Percentiles rank a stretch among this genome's conserved stretches.
Conservation (phyloP, 495 filamentous ascomycete species). For the Xeromyces bisporus region DNA sequence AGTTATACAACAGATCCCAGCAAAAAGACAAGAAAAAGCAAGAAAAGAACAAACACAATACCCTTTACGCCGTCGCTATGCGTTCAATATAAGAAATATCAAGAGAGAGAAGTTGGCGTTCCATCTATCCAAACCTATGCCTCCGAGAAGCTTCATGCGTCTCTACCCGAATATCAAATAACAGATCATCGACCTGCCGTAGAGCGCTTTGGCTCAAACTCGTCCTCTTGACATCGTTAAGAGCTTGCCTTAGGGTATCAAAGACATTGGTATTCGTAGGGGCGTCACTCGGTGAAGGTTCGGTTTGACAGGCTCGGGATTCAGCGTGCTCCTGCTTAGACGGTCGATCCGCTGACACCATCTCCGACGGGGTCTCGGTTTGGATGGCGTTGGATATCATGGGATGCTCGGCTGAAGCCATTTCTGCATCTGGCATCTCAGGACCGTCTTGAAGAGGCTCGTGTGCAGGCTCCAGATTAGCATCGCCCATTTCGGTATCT, state of each 20-base stretch:
- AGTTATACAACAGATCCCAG: background rate
- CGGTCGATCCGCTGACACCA: no score
- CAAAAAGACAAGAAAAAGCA: no score
- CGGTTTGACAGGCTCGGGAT: slow-evolving; percentile 2
- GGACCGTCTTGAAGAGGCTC: background rate
- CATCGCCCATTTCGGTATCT: background rate
- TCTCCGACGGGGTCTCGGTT: no score
- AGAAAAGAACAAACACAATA: no score
- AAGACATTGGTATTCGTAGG: slow-evolving; percentile 21
- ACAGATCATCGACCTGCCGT: slow-evolving; percentile 45
- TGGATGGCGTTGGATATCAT: no score
- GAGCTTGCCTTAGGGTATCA: slow-evolving; percentile 28
- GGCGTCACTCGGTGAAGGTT: no score
- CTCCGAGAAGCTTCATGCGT: slow-evolving; percentile 44
- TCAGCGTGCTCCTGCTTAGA: no score
- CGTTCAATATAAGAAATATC: slow-evolving; percentile 1
- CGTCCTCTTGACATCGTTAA: slow-evolving; percentile 34
- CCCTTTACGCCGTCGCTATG: slow-evolving; percentile 27
- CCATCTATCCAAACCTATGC: slow-evolving; percentile 8
- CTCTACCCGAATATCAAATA: slow-evolving; percentile 49
- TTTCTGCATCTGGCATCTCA: slow-evolving; percentile 2
- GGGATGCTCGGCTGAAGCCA: slow-evolving; percentile 3
- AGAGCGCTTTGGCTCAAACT: slow-evolving; percentile 34
- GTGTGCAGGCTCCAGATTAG: background rate
- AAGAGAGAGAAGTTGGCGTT: slow-evolving; percentile 6